Evolutionary conservation across 2,329 filamentous ascomycete species (phyloP).

Genomic region (Botrytis pseudocinerea): DNA sequence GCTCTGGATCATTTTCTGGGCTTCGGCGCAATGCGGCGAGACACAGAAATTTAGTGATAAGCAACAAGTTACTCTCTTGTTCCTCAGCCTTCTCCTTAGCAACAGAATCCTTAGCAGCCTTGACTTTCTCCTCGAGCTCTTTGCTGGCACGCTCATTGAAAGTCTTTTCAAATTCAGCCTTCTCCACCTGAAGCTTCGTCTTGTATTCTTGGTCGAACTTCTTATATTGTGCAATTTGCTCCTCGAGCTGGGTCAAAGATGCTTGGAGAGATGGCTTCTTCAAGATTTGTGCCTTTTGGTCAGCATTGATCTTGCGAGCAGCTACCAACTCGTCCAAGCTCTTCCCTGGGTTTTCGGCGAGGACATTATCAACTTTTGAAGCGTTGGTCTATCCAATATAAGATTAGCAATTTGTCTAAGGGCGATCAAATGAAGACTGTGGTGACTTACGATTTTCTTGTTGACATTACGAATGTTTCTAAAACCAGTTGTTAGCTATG

Average conservation of each 20-base stretch:
- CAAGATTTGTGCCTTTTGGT: conserved; percentile 74
- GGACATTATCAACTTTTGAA: conserved; percentile 68
- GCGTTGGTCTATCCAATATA: conserved; percentile 59
- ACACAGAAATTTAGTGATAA: conserved; percentile 76
- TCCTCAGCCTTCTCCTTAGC: conserved; percentile 53
- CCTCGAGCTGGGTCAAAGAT: conserved; percentile 69
- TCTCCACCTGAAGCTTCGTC: conserved; percentile 57
- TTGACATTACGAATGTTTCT: conserved; percentile 89
- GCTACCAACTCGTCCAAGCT: conserved; percentile 72
- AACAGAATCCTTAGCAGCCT: conserved; percentile 46
- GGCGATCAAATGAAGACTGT: neutral
- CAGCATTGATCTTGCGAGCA: conserved; percentile 72
- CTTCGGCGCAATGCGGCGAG: conserved; percentile 74
- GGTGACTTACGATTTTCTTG: conserved; percentile 82
- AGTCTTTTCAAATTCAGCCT: conserved; percentile 60
- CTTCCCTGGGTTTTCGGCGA: conserved; percentile 68
- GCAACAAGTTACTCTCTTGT: conserved; percentile 65
- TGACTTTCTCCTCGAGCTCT: conserved; percentile 50
- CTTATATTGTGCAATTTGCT: conserved; percentile 72
- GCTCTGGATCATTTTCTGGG: conserved; percentile 60
- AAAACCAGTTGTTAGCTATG: conserved; percentile 24
- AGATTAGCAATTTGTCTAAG: conserved; percentile 28
- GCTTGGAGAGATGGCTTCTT: conserved; percentile 74
- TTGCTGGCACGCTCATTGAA: conserved; percentile 51
- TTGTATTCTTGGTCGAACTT: conserved; percentile 75